phyloP scores from a whole-genome alignment of 2,329 filamentous ascomycete genomes.

The Trematosphaeria pertusa region DNA sequence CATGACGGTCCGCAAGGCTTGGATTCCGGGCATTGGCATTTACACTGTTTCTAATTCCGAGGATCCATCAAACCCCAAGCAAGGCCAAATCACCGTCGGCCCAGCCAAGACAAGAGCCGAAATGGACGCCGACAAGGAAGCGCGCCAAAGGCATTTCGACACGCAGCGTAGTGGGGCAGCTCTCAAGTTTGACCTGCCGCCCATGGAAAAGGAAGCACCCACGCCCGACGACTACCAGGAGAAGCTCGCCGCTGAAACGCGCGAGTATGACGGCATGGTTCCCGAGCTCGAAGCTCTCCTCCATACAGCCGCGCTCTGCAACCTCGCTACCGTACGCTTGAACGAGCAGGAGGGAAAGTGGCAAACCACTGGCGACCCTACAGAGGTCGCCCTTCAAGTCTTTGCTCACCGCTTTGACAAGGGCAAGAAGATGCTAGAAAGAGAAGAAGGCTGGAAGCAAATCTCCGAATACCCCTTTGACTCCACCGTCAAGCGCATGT shows the following conservation, averaged over 20 bases:
- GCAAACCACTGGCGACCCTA: constrained; percentile 30
- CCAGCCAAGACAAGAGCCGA: constrained; percentile 30
- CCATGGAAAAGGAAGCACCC: constrained; percentile 12
- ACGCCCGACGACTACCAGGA: constrained; percentile 10
- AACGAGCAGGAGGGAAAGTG: constrained; percentile 46
- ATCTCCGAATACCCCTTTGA: constrained; percentile 28
- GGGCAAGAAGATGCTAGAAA: constrained; percentile 17
- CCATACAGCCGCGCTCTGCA: constrained; percentile 45
- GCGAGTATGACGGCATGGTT: constrained; percentile 16
- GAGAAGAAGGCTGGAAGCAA: constrained; percentile 14
- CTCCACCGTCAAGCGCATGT: constrained; percentile 27
- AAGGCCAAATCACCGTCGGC: constrained; percentile 24
- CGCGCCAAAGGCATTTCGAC: constrained; percentile 23
- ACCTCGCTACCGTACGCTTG: constrained; percentile 56
- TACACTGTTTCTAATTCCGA: constrained; percentile 26
- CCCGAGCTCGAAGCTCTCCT: constrained; percentile 26
- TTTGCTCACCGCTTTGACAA: constrained; percentile 27
- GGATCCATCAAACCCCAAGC: constrained; percentile 25
- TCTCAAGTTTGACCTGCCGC: constrained; percentile 22
- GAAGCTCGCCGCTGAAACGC: constrained; percentile 2
- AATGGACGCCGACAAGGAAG: constrained; percentile 27
- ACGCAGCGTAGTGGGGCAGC: constrained; percentile 20
- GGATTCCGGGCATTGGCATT: constrained; percentile 27
- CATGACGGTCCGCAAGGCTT: constrained; percentile 30
- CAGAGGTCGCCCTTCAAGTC: constrained; percentile 30